Conservation (phyloP, 352 stramenopile genomes). For the Phytophthora cajani region DNA sequence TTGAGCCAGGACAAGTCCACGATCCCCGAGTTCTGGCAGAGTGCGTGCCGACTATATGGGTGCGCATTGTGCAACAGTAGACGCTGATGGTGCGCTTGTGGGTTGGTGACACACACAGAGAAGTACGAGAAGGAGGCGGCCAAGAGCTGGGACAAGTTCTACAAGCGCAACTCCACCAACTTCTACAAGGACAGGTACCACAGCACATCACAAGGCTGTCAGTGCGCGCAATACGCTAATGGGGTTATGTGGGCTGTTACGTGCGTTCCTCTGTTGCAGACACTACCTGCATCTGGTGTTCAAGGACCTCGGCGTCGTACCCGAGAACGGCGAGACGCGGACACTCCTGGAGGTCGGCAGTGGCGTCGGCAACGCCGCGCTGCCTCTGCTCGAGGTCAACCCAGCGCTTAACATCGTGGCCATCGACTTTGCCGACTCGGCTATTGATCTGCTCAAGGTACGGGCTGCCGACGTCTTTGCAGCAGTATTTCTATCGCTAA, state of each 20-base stretch:
- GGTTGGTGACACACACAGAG: conserved; percentile 25
- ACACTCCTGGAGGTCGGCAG: conserved; percentile 94
- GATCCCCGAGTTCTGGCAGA: conserved; percentile 84
- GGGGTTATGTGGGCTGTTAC: background rate
- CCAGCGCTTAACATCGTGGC: conserved; percentile 85
- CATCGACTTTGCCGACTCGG: conserved; percentile 94
- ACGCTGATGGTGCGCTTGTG: background rate
- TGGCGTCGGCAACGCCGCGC: conserved; percentile 95
- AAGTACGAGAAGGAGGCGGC: conserved; percentile 88
- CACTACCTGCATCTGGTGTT: conserved; percentile 96
- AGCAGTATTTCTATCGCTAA: background rate
- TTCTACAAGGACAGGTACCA: conserved; percentile 95
- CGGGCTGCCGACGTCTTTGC: background rate
- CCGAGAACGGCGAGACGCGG: conserved; percentile 54
- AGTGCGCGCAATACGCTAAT: background rate
- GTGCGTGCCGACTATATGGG: conserved; percentile 31
- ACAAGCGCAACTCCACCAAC: conserved; percentile 92
- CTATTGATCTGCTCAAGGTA: conserved; percentile 93
- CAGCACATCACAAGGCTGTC: background rate
- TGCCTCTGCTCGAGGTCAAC: conserved; percentile 94
- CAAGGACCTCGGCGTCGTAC: conserved; percentile 74
- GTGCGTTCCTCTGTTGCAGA: conserved; percentile 20
- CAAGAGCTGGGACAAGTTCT: conserved; percentile 95
- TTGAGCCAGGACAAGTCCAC: conserved; percentile 78
- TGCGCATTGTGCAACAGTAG: background rate